Base-by-base conservation (phyloP, 768 basidiomycete genomes). In the Leucosporidium creatinivorum region DNA sequence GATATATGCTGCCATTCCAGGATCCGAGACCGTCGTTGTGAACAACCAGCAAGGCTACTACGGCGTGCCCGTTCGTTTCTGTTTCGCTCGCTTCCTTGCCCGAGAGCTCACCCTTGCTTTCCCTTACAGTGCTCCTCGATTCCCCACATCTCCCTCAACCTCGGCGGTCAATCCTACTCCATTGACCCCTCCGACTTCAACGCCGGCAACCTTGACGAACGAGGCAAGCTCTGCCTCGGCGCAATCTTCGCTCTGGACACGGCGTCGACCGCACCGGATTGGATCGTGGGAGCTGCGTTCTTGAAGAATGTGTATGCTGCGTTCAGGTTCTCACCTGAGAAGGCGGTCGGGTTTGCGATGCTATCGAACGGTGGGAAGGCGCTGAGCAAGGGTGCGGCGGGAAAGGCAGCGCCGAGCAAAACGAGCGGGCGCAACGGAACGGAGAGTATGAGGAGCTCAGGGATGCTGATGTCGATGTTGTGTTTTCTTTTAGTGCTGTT, bases 111-210 rank as follows among this genome's bases (percentile, higher is more conserved):
- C 51, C 26, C 23, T 30, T 30, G 1, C 26, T 54, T n/a, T 10
- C 8, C 26, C 21, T 33, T 7, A 6, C 31, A 31, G 28, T 72
- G 70, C 55, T 19, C 9, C 9, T 63, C 64, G 26, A 6, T 9
- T 1, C 61, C 69, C 54, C 17, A 63, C 25, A 12, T 69, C 36
- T 23, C 58, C n/a, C 23, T 73, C 31, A 59, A 26, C 19, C 70
- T 73, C 23, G 69, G 72, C 23, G 66, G 69, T 21, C 39, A 54
- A 5, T 81, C 77, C 25, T 97, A 93, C 88, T 58, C 85, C 2
- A 85, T 98, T 66, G 84, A 83, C 57, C 81, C 87, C 15, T 82
- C 80, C 2, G 92, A 96, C 77, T 93, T 97, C 79, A 80, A 82
- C 73, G 81, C 91, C 21, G 81, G 84, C 26, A 77, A 81, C 60